Percentiles rank a stretch among this genome's conserved stretches.
These are phyloP conservation scores for Geosiphon pyriformis DNA, from an alignment of 192 early-diverging fungal genomes.

Conservation along the genomic window DNA sequence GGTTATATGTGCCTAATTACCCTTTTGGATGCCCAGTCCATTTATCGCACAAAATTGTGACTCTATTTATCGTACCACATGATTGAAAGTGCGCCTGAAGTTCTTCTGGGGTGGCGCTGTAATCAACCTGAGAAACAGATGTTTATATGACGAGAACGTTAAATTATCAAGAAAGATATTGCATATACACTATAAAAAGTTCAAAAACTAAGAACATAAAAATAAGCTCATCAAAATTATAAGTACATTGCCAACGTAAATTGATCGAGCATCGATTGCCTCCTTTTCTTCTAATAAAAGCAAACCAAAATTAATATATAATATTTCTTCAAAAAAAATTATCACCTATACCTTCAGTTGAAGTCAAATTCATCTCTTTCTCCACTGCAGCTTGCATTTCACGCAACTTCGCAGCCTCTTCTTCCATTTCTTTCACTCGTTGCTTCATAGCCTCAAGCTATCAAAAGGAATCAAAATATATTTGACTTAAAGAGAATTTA, in stretches of 20 bases:
- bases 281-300: conserved; percentile 50
- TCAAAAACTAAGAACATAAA: not conserved
- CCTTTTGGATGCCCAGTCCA: conserved; percentile 87
- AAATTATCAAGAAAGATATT: not conserved
- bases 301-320: no score
- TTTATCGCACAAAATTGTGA: conserved; percentile 94
- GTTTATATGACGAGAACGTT: no score
- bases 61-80: conserved; percentile 93
- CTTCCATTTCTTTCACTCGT: conserved; percentile 75
- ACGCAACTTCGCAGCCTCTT: conserved; percentile 73
- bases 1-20: conserved; percentile 15
- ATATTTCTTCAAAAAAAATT: no score
- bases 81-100: conserved; percentile 92
- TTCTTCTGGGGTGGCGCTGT: conserved; percentile 88
- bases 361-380: conserved; percentile 57
- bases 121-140: conserved; percentile 93
- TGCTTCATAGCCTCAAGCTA: conserved; percentile 69
- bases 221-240: not conserved
- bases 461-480: no score
- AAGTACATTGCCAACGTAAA: conserved; percentile 89
- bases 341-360: no score
- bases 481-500: not conserved
- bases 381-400: conserved; percentile 73
- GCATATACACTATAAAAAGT: not conserved
- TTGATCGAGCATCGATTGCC: conserved; percentile 78